Conservation (phyloP, 495 filamentous ascomycete species). For the Aspergillus incahuasiensis region DNA sequence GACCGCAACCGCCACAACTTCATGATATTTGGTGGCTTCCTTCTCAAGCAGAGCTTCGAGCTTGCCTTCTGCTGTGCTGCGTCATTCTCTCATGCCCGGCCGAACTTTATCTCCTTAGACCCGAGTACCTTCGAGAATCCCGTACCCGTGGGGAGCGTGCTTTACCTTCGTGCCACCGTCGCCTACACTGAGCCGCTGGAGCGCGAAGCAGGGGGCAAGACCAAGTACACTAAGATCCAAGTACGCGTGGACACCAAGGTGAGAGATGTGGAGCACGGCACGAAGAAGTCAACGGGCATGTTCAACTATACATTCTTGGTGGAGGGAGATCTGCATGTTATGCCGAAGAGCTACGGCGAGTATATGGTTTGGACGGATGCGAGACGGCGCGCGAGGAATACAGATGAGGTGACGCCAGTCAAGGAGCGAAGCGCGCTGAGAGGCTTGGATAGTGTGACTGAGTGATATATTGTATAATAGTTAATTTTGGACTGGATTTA, state of each 20-base stretch:
- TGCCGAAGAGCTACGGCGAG: slow-evolving; percentile 70
- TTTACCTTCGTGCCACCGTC: slow-evolving; percentile 74
- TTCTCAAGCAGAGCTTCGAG: slow-evolving; percentile 78
- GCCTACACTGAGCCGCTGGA: slow-evolving; percentile 69
- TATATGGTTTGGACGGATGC: slow-evolving; percentile 81
- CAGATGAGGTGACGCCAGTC: slow-evolving; percentile 30
- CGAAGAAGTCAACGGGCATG: slow-evolving; percentile 69
- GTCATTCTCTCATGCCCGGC: slow-evolving; percentile 66
- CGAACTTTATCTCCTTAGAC: slow-evolving; percentile 73
- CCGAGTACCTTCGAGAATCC: slow-evolving; percentile 81
- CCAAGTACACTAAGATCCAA: slow-evolving; percentile 62
- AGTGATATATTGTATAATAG: slow-evolving; percentile 21
- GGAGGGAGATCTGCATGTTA: slow-evolving; percentile 64
- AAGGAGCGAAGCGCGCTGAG: slow-evolving; percentile 37
- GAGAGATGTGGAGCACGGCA: slow-evolving; percentile 70
- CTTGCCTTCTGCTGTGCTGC: slow-evolving; percentile 87
- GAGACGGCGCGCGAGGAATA: slow-evolving; percentile 52
- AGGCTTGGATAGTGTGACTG: slow-evolving; percentile 43
- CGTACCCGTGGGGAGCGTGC: slow-evolving; percentile 75
- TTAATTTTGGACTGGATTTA: too few relatives aligned
- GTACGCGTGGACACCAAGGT: slow-evolving; percentile 75
- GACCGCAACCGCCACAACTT: slow-evolving; percentile 81
- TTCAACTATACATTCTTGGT: slow-evolving; percentile 87
- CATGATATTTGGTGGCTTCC: slow-evolving; percentile 87
- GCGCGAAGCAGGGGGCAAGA: slow-evolving; percentile 20